Evolutionary conservation across 352 stramenopile genomes (phyloP).

Genomic region (Elongisporangium undulatum): DNA sequence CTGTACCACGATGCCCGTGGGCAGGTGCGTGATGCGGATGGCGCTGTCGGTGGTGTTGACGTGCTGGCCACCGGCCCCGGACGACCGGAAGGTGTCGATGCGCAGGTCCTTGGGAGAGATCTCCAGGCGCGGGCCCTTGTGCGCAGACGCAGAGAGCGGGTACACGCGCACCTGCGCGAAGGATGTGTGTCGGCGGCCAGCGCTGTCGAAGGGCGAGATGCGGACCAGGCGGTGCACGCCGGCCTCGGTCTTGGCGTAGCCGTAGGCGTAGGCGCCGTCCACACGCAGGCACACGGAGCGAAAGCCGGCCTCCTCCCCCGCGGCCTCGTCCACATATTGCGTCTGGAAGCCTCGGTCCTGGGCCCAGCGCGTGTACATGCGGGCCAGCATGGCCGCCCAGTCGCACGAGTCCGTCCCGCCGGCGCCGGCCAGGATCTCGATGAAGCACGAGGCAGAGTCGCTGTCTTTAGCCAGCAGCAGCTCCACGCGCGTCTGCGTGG

Average conservation of each 20-base stretch:
- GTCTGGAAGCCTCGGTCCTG: conserved; percentile 39
- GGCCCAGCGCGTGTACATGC: conserved; percentile 92
- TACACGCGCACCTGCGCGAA: conserved; percentile 90
- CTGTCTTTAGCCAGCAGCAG: conserved; percentile 53
- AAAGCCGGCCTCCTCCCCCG: conserved; percentile 70
- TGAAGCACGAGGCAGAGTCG: conserved; percentile 60
- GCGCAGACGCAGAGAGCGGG: conserved; percentile 36
- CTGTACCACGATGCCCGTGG: conserved; percentile 92
- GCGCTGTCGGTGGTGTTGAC: conserved; percentile 97
- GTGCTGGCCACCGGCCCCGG: conserved; percentile 94
- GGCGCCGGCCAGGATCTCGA: conserved; percentile 79
- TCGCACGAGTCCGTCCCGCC: conserved; percentile 95
- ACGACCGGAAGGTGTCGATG: conserved; percentile 92
- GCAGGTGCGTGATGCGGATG: conserved; percentile 94
- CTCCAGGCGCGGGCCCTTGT: conserved; percentile 27
- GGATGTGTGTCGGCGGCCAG: conserved; percentile 91
- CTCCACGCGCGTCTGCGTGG: conserved; percentile 55
- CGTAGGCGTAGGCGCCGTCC: conserved; percentile 85
- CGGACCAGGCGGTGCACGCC: conserved; percentile 95
- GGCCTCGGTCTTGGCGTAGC: conserved; percentile 92
- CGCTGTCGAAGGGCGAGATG: conserved; percentile 94
- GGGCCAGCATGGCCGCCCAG: conserved; percentile 93
- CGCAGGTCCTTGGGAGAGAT: conserved; percentile 88
- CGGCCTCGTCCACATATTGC: conserved; percentile 88
- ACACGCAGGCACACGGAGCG: conserved; percentile 53